Evolutionary conservation across 1,284 basidiomycete species (phyloP).

Genomic region (Cryptococcus sp.): DNA sequence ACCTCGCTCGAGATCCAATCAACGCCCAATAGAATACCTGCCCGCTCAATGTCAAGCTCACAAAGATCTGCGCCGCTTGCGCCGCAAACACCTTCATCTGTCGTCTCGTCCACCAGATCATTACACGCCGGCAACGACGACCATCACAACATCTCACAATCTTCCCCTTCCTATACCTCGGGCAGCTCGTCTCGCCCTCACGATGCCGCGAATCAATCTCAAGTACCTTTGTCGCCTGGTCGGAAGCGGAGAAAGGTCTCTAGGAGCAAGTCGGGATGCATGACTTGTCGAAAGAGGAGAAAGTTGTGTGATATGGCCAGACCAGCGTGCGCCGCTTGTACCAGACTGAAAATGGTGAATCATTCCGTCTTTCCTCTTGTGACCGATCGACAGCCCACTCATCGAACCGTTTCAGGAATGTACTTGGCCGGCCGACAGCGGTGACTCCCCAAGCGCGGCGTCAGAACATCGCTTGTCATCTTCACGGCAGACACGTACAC

Average conservation of each 20-base stretch:
- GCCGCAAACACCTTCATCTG: no score
- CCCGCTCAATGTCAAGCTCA: no score
- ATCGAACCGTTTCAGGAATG: constrained; percentile 18
- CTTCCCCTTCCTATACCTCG: background rate
- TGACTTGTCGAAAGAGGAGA: constrained; percentile 31
- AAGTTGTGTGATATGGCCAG: constrained; percentile 36
- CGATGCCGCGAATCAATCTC: background rate
- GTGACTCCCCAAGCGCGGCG: background rate
- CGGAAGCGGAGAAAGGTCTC: constrained; percentile 33
- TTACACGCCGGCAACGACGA: no score
- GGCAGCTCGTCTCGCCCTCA: background rate
- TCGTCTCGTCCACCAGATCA: no score
- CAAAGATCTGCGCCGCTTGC: no score
- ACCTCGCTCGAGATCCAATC: no score
- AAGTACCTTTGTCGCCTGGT: constrained; percentile 9
- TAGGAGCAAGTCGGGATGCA: constrained; percentile 23
- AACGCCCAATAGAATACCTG: no score
- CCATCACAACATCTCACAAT: background rate
- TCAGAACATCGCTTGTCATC: background rate
- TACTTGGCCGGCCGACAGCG: constrained; percentile 25
- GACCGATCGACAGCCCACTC: background rate
- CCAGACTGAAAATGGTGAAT: constrained; percentile 29
- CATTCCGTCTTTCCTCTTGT: background rate
- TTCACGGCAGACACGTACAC: background rate
- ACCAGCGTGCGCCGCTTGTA: constrained; percentile 28